Evolutionary conservation across 2,329 filamentous ascomycete species (phyloP).

Genomic region (Myriosclerotinia scirpicola): DNA sequence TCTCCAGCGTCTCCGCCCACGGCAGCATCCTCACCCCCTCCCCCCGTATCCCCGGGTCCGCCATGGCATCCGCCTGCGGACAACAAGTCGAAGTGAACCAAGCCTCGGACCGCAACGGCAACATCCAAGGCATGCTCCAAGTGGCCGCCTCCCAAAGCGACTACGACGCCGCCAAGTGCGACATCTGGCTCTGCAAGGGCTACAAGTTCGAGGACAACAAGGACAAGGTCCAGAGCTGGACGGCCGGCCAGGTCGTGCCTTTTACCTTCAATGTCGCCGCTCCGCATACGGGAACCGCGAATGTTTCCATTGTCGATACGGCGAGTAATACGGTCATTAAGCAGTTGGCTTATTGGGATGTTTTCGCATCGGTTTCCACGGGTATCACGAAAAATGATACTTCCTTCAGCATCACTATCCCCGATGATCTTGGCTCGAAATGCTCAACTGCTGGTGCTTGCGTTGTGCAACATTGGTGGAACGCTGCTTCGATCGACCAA

Average conservation of each 20-base stretch:
- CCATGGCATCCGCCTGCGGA: constrained; percentile 46
- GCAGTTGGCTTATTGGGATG: constrained; percentile 47
- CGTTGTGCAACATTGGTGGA: constrained; percentile 56
- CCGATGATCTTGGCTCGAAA: constrained; percentile 45
- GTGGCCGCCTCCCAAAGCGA: constrained; percentile 40
- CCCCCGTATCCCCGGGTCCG: constrained; percentile 46
- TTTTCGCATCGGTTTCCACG: constrained; percentile 50
- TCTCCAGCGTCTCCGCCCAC: constrained; percentile 49
- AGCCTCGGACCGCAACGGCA: constrained; percentile 35
- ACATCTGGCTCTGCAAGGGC: constrained; percentile 51
- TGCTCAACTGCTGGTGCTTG: constrained; percentile 35
- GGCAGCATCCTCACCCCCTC: constrained; percentile 49
- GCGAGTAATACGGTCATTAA: constrained; percentile 51
- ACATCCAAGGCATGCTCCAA: constrained; percentile 42
- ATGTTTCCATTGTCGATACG: constrained; percentile 55
- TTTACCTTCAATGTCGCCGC: constrained; percentile 48
- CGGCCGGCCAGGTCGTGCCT: constrained; percentile 46
- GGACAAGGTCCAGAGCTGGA: constrained; percentile 47
- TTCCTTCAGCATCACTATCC: constrained; percentile 55
- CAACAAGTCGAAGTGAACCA: constrained; percentile 44
- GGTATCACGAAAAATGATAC: constrained; percentile 48
- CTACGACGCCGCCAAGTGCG: constrained; percentile 37
- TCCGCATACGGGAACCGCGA: constrained; percentile 54
- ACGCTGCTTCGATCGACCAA: constrained; percentile 51
- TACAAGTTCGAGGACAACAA: constrained; percentile 48